Evolutionary conservation across 1,284 basidiomycete genomes (phyloP), one percentile per base, ranked within the genome.

Genomic region (Neolentinus lepideus): DNA sequence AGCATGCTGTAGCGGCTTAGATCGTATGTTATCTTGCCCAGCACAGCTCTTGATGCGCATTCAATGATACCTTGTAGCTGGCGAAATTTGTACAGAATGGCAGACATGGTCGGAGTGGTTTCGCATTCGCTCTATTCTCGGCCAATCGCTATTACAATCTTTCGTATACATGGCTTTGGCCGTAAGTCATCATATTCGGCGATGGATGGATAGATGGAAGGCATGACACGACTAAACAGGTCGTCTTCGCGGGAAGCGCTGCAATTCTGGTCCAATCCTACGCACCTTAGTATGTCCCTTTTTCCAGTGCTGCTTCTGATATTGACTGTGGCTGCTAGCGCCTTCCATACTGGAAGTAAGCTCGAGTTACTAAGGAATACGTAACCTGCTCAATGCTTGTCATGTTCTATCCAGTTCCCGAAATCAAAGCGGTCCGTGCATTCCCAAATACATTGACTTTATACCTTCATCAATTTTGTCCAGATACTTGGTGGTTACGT

Each of bases 321-420:
- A 36, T 46, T 55, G 21, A 35, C 46, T 48, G 12, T 25, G 45
- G 36, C 19, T 33, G 46, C 38, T 54, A 86, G 84, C 63, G 86
- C 86, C 21, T 90, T 88, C 62, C 86, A 90, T 64, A 90, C 86
- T 35, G 86, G 86, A 75, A 88, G 85, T 89, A 66, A 68, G 83
- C n/a, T 73, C n/a, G 51, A 11, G 36, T 24, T 27, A 25, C 56
- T 31, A 12, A 31, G 12, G 12, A 4, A 4, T 52, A 12, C 22
- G 24, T 53, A 8, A 53, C 45, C 29, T 54, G 43, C 29, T 54
- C 35, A 31, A 56, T 56, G 16, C 47, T 51, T 47, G 55, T 56
- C 45, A 58, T 29, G 51, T 55, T 19, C 14, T 55, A 3, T 35
- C 21, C 53, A 87, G 85, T 88, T 62, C 86, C 86, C 16, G 86